phyloP scores from a whole-genome alignment of 2,329 filamentous ascomycete species.

The Rasamsonia emersonii region DNA sequence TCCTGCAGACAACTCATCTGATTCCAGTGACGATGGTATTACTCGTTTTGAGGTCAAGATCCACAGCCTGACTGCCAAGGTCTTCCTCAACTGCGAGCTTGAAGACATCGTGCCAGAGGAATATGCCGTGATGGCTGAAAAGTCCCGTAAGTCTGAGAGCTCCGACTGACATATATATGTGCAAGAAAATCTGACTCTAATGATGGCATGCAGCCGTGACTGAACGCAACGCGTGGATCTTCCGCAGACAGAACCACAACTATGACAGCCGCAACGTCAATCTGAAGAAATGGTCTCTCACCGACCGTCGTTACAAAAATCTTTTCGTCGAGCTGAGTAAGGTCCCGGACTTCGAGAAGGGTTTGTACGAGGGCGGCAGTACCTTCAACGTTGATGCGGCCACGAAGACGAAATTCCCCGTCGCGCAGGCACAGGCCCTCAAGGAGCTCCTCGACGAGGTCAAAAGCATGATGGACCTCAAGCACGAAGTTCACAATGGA shows the following conservation, averaged over 20 bases:
- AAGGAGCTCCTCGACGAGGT: no score
- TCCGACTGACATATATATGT: no score
- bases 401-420: conserved; percentile 3
- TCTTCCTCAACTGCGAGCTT: conserved; percentile 13
- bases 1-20: no score
- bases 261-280: conserved; percentile 14
- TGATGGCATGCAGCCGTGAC: conserved; percentile 10
- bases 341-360: conserved; percentile 12
- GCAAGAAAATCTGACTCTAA: conserved; percentile 1
- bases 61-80: conserved; percentile 14
- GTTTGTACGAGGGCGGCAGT: conserved; percentile 13
- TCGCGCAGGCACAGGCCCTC: conserved; percentile 15
- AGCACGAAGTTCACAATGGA: no score
- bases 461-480: no score
- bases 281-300: conserved; percentile 14
- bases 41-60: conserved; percentile 14
- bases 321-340: conserved; percentile 17
- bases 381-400: conserved; percentile 3
- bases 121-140: conserved; percentile 14
- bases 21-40: no score
- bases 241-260: conserved; percentile 9
- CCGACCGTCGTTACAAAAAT: conserved; percentile 16
- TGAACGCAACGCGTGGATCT: conserved; percentile 15
- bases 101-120: conserved; percentile 15
- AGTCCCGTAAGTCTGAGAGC: conserved; percentile 13